These are phyloP conservation scores for Penicillium sp. DNA, from an alignment of 2,329 filamentous ascomycete species.

Conservation along the genomic window DNA sequence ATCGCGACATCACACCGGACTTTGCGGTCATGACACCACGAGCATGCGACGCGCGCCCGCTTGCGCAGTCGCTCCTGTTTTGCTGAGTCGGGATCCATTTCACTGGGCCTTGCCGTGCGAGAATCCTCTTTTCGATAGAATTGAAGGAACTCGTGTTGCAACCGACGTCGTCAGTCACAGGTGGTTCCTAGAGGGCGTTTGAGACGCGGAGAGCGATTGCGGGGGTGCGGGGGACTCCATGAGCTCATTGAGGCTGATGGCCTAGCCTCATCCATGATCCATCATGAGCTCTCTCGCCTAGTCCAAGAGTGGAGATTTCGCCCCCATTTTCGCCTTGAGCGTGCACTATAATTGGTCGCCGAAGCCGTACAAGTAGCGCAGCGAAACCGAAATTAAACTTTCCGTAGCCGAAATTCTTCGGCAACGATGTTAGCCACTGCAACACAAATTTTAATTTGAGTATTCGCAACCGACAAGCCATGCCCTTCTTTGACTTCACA, in stretches of 20 bases:
- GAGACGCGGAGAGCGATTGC: neutral
- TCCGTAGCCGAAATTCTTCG: slow-evolving; percentile 1
- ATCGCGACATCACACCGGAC: neutral
- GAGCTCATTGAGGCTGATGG: neutral
- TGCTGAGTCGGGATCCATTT: neutral
- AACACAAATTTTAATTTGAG: neutral
- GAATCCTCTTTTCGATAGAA: neutral
- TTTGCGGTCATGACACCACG: neutral
- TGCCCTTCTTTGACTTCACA: neutral
- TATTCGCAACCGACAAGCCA: neutral
- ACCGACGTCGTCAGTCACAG: neutral
- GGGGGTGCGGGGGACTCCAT: neutral
- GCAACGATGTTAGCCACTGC: neutral
- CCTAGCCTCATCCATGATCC: neutral
- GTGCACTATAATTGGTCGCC: neutral
- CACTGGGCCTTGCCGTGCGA: neutral
- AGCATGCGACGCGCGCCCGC: neutral
- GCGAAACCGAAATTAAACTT: neutral
- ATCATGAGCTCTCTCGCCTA: neutral
- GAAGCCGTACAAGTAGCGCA: neutral
- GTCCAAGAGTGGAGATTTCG: neutral
- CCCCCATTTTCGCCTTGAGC: neutral
- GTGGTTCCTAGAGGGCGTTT: neutral
- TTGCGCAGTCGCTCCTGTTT: neutral
- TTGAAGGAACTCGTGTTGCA: neutral